Evolutionary conservation across 208 protist species (phyloP).

Genomic region (Trypanosoma vivax): DNA sequence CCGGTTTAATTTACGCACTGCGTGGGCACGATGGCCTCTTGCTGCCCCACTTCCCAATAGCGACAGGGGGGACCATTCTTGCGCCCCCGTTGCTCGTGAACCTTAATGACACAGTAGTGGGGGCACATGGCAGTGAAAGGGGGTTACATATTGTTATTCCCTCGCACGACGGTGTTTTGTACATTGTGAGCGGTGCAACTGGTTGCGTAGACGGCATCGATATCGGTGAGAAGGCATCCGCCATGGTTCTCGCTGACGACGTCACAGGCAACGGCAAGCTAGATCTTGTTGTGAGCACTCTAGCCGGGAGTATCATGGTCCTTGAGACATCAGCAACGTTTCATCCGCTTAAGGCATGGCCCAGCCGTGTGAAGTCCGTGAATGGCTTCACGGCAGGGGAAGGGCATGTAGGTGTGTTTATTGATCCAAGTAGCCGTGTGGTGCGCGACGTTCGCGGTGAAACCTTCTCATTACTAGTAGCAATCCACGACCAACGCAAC

Average conservation of each 20-base stretch:
- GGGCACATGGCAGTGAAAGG: background rate
- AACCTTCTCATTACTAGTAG: conserved; percentile 55
- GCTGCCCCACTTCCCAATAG: conserved; percentile 64
- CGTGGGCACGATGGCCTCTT: conserved; percentile 44
- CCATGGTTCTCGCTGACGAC: conserved; percentile 89
- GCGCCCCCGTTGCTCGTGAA: conserved; percentile 64
- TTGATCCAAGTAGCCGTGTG: conserved; percentile 41
- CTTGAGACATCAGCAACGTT: conserved; percentile 69
- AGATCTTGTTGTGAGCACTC: conserved; percentile 85
- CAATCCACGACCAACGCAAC: conserved; percentile 51
- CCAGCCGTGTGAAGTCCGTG: conserved; percentile 57
- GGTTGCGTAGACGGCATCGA: conserved; percentile 88
- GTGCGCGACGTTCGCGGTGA: conserved; percentile 65
- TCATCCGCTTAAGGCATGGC: conserved; percentile 73
- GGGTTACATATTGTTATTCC: conserved; percentile 79
- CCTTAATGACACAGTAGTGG: conserved; percentile 27
- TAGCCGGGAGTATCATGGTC: conserved; percentile 82
- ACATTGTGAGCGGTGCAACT: conserved; percentile 63
- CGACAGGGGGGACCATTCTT: conserved; percentile 67
- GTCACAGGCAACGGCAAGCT: conserved; percentile 84
- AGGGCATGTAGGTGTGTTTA: conserved; percentile 69
- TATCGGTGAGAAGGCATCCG: conserved; percentile 84
- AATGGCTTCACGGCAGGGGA: conserved; percentile 73
- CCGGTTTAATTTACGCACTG: conserved; percentile 81
- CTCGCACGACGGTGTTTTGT: conserved; percentile 84